Conservation (phyloP, 441 rosid species). For the Lepidium campestre region DNA sequence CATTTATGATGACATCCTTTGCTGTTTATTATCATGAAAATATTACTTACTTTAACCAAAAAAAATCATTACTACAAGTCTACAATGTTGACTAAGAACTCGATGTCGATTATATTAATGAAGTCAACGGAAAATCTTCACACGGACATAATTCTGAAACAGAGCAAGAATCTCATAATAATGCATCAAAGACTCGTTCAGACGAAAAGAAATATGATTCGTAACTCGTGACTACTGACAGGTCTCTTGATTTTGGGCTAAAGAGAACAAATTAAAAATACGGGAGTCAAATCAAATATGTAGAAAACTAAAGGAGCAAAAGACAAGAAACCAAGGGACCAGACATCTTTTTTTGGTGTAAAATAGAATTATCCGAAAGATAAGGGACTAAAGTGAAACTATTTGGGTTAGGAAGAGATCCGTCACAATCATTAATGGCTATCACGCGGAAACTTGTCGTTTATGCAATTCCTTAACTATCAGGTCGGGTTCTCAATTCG, state of each 20-base stretch:
- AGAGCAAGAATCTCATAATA: constrained; percentile 4
- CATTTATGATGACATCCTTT: background rate
- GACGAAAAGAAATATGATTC: background rate
- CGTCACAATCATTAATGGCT: constrained; percentile 52
- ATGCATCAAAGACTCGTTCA: background rate
- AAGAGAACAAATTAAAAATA: background rate
- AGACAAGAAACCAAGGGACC: background rate
- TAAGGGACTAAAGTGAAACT: constrained; percentile 18
- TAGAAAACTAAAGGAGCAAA: background rate
- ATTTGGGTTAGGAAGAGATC: constrained; percentile 20
- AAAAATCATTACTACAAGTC: background rate
- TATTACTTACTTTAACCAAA: background rate
- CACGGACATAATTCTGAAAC: constrained; percentile 4
- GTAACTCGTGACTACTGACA: background rate
- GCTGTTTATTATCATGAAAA: background rate
- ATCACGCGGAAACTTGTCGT: constrained; percentile 55
- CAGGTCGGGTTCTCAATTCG: constrained; percentile 6
- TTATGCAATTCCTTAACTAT: constrained; percentile 27
- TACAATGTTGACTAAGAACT: background rate
- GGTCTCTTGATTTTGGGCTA: background rate
- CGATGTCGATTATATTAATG: background rate
- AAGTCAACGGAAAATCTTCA: background rate
- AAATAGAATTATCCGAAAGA: background rate
- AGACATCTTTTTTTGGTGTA: background rate
- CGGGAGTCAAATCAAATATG: background rate